Evolutionary conservation across 345 rosid species (phyloP).

Genomic region (Gossypium mustelinum): DNA sequence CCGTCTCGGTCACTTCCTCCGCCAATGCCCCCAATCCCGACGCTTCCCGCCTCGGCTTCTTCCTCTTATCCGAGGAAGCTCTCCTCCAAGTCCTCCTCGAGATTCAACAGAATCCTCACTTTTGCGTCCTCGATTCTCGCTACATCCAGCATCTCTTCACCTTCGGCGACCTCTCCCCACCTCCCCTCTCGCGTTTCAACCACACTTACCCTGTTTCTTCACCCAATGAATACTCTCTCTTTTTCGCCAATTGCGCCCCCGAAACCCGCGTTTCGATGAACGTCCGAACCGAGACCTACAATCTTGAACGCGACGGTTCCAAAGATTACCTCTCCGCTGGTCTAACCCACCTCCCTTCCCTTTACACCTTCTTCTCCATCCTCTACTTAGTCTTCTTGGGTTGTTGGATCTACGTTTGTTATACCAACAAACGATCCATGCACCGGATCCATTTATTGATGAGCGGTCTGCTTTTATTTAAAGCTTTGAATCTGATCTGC

Average conservation of each 20-base stretch:
- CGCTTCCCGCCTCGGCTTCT: constrained; percentile 79
- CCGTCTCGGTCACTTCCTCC: constrained; percentile 60
- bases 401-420: constrained; percentile 60
- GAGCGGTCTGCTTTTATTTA: constrained; percentile 70
- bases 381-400: constrained; percentile 54
- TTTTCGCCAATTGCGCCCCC: constrained; percentile 85
- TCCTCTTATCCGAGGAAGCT: constrained; percentile 88
- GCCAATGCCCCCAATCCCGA: constrained; percentile 41
- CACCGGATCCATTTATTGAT: constrained; percentile 88
- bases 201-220: constrained; percentile 55
- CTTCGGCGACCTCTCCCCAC: constrained; percentile 81
- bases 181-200: constrained; percentile 57
- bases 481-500: constrained; percentile 81
- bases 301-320: constrained; percentile 54
- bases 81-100: constrained; percentile 77
- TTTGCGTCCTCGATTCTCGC: constrained; percentile 85
- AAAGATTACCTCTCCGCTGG: constrained; percentile 79
- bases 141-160: constrained; percentile 55
- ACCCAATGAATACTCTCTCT: constrained; percentile 84
- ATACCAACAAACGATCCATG: constrained; percentile 42
- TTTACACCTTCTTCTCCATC: constrained; percentile 52
- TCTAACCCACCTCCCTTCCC: constrained; percentile 62
- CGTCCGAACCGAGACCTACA: constrained; percentile 70
- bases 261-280: constrained; percentile 77
- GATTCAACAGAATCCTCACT: constrained; percentile 67